Percentiles rank a stretch among this genome's conserved stretches.
phyloP scores from a whole-genome alignment of 306 rosid species.

The Cucurbita pepo region DNA sequence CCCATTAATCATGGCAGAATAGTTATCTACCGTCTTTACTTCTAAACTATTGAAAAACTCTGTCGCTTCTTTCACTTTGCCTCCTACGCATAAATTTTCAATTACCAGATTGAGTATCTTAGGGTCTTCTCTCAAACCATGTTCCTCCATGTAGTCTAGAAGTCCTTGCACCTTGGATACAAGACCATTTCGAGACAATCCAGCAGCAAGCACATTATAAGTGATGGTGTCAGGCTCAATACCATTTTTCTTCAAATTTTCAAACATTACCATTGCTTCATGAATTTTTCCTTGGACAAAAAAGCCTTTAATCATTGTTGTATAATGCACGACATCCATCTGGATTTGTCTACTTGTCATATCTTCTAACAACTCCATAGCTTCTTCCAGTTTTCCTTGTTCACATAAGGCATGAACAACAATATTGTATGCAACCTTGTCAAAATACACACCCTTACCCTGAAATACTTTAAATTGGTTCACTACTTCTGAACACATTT shows the following conservation, averaged over 20 bases:
- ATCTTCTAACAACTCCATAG: conserved; percentile 35
- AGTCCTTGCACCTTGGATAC: conserved; percentile 20
- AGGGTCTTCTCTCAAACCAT: conserved; percentile 38
- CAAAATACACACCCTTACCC: conserved; percentile 40
- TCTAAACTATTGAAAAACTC: conserved; percentile 27
- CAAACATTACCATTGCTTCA: conserved; percentile 25
- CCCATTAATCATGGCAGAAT: conserved; percentile 54
- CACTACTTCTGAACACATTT: conserved; percentile 34
- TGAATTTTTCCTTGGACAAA: conserved; percentile 23
- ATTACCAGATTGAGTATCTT: conserved; percentile 42
- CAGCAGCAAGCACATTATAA: conserved; percentile 54
- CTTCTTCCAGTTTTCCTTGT: conserved; percentile 51
- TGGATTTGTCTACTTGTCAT: conserved; percentile 34
- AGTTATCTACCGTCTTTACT: conserved; percentile 36
- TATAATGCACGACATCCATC: conserved; percentile 60
- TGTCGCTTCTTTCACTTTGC: conserved; percentile 53
- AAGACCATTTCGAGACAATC: conserved; percentile 41
- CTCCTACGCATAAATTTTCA: conserved; percentile 50
- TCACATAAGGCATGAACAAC: conserved; percentile 46
- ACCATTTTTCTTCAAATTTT: conserved; percentile 42
- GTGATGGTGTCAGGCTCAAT: conserved; percentile 54
- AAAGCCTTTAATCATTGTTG: conserved; percentile 60
- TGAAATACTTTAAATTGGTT: conserved; percentile 28
- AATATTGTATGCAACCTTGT: conserved; percentile 50
- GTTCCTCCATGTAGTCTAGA: conserved; percentile 38